Evolutionary conservation across 192 early-diverging fungal genomes (phyloP), one percentile per base, ranked within the genome.

Genomic region (Entomortierella beljakovae): DNA sequence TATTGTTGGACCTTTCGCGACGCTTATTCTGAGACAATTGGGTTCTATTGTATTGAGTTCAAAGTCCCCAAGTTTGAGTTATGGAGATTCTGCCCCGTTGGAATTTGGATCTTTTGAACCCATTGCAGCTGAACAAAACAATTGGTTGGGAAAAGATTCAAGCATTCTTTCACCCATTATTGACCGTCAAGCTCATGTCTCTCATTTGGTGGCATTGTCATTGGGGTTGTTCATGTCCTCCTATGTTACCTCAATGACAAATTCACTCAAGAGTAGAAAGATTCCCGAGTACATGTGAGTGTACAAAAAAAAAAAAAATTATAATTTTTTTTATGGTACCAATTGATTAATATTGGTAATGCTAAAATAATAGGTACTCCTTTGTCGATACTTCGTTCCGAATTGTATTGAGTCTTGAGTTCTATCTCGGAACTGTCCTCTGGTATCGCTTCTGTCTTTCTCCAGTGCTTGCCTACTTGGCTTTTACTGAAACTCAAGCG

Each of bases 191-290:
- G 74, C 74, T 25, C 74, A 68, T 51, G 32, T 77, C 16, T 68
- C 65, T 8, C 74, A 77, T 33, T 31, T 77, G 18, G 66, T 77
- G 5, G 74, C 74, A 22, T 31, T 77, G 48, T 57, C 55, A 7
- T 42, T 77, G 65, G 74, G 74, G n/a, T 38, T 77, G 31, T 77
- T 77, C 60, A 77, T 77, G 74, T 77, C 74, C 5, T 68, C 65
- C 18, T 69, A 62, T 69, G 74, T 77, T 31, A 69, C 74, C 13
- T 35, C 74, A 23, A 77, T 77, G 65, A 77, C 61, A 0, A 54
- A 77, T 25, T 77, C 74, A 15, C 66, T 77, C 66, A 77, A 77
- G 66, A 77, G 57, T 43, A 22, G 74, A 34, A 68, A 69, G 35
- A 77, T 77, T 23, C 74, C 74, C 5, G 59, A 68, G 65, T 58